A percentile compares a stretch with the other conserved stretches of the same genome.
Evolutionary conservation across 352 stramenopile species (phyloP).

Genomic region (Globisporangium megalacanthum): DNA sequence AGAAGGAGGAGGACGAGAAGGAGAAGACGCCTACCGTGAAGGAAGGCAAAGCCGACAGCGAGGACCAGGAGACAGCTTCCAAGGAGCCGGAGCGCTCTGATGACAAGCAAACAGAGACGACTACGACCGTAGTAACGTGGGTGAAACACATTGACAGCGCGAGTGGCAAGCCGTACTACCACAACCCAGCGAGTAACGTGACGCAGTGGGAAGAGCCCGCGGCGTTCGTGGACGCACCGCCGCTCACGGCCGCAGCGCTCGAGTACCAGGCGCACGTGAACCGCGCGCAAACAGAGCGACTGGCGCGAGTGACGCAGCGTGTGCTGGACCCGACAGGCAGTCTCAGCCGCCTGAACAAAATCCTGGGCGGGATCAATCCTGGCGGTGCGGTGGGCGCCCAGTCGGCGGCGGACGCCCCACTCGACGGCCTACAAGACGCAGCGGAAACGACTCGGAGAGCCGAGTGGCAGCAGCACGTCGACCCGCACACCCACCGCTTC

Average conservation of each 20-base stretch:
- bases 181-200: slow-evolving; percentile 47
- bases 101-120: not conserved
- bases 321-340: slow-evolving; percentile 65
- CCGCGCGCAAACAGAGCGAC: slow-evolving; percentile 36
- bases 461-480: slow-evolving; percentile 84
- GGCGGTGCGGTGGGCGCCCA: slow-evolving; percentile 9
- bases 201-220: slow-evolving; percentile 73
- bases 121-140: slow-evolving; percentile 26
- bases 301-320: slow-evolving; percentile 53
- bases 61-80: not conserved
- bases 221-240: slow-evolving; percentile 31
- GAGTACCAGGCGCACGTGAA: slow-evolving; percentile 76
- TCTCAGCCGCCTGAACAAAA: slow-evolving; percentile 60
- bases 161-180: slow-evolving; percentile 72
- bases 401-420: not conserved
- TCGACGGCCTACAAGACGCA: slow-evolving; percentile 2
- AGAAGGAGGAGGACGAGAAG: not conserved
- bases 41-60: not conserved
- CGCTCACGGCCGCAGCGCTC: slow-evolving; percentile 10
- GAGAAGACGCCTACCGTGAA: not conserved
- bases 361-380: slow-evolving; percentile 56
- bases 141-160: slow-evolving; percentile 64
- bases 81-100: not conserved
- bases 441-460: slow-evolving; percentile 16
- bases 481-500: slow-evolving; percentile 69